Conservation (phyloP, 345 rosid genomes). For the Melastoma malabathricum region DNA sequence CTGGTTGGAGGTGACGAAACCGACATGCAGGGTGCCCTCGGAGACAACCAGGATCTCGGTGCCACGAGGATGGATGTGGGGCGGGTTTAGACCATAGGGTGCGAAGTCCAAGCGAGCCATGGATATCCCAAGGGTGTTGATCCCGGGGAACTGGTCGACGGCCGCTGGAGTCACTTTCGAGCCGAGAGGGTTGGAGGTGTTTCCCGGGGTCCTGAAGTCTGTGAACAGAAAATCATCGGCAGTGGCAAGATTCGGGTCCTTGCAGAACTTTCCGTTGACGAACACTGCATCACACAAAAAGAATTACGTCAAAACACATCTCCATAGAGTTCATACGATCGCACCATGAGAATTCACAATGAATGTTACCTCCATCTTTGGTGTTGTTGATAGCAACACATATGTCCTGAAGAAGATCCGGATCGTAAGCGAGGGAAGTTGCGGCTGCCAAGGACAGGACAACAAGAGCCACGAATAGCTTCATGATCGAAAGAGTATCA, state of each 20-base stretch:
- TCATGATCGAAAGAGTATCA: too few species aligned
- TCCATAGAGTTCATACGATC: not conserved
- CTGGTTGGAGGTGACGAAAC: slow-evolving; percentile 14
- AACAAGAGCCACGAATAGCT: not conserved
- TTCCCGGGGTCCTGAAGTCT: slow-evolving; percentile 8
- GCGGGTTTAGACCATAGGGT: slow-evolving; percentile 9
- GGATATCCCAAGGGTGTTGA: slow-evolving; percentile 14
- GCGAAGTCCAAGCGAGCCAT: slow-evolving; percentile 10
- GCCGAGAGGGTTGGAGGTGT: slow-evolving; percentile 9
- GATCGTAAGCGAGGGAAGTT: slow-evolving; percentile 2
- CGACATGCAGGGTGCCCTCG: slow-evolving; percentile 10
- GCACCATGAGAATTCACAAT: rapidly evolving
- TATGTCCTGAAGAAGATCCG: slow-evolving; percentile 6
- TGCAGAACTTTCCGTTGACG: slow-evolving; percentile 13
- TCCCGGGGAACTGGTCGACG: slow-evolving; percentile 7
- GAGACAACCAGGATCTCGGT: slow-evolving; percentile 7
- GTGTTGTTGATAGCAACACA: slow-evolving; percentile 1
- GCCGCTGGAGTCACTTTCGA: slow-evolving; percentile 5
- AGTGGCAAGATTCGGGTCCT: slow-evolving; percentile 6
- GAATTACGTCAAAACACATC: too few species aligned
- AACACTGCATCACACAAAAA: slow-evolving; percentile 3
- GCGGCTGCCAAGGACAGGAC: slow-evolving; percentile 2
- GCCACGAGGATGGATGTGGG: slow-evolving; percentile 13
- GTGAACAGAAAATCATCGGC: slow-evolving; percentile 7
- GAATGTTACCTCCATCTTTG: not conserved